Percentiles rank a stretch among this genome's conserved stretches.
Evolutionary conservation across 495 filamentous ascomycete species (phyloP).

Genomic region (Daldinia concentrica): DNA sequence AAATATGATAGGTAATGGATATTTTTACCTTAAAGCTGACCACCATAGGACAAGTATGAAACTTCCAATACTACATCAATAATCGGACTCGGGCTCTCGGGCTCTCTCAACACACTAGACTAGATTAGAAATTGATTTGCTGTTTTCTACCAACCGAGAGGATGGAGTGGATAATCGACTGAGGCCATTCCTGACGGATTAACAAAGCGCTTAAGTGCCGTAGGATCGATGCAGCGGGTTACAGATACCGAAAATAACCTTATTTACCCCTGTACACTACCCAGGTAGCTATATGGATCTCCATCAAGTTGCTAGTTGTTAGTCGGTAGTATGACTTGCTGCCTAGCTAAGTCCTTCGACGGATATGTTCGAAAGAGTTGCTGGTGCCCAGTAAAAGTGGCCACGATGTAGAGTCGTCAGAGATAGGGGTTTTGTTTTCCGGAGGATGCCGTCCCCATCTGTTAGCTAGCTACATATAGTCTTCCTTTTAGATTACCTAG

Average conservation of each 20-base stretch:
- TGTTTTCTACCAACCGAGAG: not conserved
- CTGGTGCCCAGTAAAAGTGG: not conserved
- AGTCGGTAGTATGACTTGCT: not conserved
- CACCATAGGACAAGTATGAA: not conserved
- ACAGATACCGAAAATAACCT: not conserved
- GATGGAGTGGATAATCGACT: not conserved
- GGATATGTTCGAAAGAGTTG: not conserved
- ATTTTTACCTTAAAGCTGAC: not conserved
- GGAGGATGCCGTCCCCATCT: not conserved
- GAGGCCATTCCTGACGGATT: not conserved
- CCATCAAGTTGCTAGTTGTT: not conserved
- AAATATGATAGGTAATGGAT: not conserved
- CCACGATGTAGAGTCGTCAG: not conserved
- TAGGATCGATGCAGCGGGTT: not conserved
- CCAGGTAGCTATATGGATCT: not conserved
- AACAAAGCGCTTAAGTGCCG: not conserved
- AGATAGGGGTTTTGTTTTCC: not conserved
- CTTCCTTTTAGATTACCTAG: not conserved
- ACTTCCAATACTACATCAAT: not conserved
- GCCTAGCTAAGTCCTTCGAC: not conserved
- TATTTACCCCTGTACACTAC: not conserved
- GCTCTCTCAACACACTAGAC: not conserved
- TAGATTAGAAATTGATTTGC: not conserved
- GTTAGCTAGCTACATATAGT: not conserved
- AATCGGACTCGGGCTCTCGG: not conserved